Evolutionary conservation across 768 basidiomycete species (phyloP).

Genomic region (Leccinum subtestaceum): DNA sequence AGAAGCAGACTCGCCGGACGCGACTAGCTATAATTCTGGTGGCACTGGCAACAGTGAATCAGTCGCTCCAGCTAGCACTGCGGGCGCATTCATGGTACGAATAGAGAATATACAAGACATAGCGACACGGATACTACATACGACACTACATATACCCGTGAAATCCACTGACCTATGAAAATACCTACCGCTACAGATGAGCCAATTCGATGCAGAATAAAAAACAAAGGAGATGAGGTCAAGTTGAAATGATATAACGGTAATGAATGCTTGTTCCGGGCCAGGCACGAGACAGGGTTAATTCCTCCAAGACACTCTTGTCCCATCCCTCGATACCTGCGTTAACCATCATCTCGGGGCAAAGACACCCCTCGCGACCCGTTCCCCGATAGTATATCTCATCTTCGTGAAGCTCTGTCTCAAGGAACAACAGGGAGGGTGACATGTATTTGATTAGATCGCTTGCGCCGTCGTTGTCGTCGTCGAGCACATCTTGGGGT

Average conservation of each 20-base stretch:
- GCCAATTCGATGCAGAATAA: background rate
- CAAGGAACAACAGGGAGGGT: background rate
- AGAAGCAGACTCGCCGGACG: too few species aligned
- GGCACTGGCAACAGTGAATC: background rate
- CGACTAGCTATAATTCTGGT: too few species aligned
- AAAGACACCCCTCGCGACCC: conserved; percentile 9
- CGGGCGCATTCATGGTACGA: too few species aligned
- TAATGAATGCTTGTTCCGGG: background rate
- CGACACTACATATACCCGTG: too few species aligned
- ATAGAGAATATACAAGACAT: too few species aligned
- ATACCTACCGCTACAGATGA: too few species aligned
- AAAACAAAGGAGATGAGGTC: background rate
- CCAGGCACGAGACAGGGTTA: background rate
- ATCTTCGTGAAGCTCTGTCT: background rate
- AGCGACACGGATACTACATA: too few species aligned
- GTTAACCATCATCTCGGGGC: conserved; percentile 13
- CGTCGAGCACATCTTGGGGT: background rate
- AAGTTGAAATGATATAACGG: background rate
- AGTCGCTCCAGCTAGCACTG: background rate
- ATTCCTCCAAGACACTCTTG: background rate
- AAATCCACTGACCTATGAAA: too few species aligned
- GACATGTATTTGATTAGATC: background rate
- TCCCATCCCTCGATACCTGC: conserved; percentile 9
- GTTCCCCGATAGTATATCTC: conserved; percentile 4
- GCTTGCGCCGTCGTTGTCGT: background rate